Evolutionary conservation across 2,329 filamentous ascomycete species (phyloP), one percentile per base, ranked within the genome.

Genomic region (Teratosphaeria nubilosa): DNA sequence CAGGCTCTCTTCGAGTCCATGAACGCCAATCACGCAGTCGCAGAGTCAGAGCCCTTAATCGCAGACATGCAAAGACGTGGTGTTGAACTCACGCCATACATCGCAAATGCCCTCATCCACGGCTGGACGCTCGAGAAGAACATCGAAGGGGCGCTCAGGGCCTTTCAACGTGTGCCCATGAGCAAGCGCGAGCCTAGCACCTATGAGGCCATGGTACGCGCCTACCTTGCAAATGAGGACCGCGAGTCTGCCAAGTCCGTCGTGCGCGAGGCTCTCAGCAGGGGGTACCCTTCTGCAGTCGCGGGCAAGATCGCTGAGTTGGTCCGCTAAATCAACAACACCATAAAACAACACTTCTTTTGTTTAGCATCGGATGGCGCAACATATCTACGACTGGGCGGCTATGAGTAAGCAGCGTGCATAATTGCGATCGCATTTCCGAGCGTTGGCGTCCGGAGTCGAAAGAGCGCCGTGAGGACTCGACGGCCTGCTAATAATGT

Each of bases 181-280:
- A 82, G 85, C 57, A 91, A 86, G 76, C 86, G 94, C 58, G 94
- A 99, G 77, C 94, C 94, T 3, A 96, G 91, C 78, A 99, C 94
- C 4, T 99, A 99, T 73, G 94, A 99, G 76, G 91, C 92, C 48
- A 99, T 99, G 94, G 96, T 91, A 5, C 83, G 94, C 52, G 94
- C 94, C 0, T 96, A 87, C 75, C 83, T 99, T 57, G 85, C 90
- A 11, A 87, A 87, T 3, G 90, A 95, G 70, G 85, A 95, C 70
- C 86, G 89, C 34, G 81, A 85, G 54, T 80, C 82, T 59, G 94
- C 94, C 45, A 85, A 90, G 75, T 75, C 70, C 11, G 87, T 96
- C 14, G 91, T 96, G 25, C 82, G 87, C 57, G 94, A 99, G 79
- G 96, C 96, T 82, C 80, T 96, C 37, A 86, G 85, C 53, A 84